Conservation (phyloP, 2,329 filamentous ascomycete species). For the Westerdykella sp. region DNA sequence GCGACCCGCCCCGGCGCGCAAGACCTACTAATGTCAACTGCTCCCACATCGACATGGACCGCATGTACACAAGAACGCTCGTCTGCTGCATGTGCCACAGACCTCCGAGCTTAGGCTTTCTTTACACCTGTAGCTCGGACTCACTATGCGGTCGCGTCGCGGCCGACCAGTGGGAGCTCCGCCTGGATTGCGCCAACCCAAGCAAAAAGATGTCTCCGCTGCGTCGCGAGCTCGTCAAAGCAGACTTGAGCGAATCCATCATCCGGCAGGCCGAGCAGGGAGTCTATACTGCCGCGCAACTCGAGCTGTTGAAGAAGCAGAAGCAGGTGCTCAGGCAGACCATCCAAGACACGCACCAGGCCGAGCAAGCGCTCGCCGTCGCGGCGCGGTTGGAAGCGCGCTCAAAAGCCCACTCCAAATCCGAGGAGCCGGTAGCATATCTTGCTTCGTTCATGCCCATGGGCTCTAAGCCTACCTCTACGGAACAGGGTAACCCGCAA, state of each 20-base stretch:
- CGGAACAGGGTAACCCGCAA: too few species aligned
- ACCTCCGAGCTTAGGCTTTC: slow-evolving; percentile 57
- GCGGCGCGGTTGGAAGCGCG: too few species aligned
- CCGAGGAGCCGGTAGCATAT: too few species aligned
- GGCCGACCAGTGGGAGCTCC: too few species aligned
- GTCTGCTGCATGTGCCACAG: slow-evolving; percentile 55
- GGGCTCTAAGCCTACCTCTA: too few species aligned
- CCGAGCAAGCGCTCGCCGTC: not conserved
- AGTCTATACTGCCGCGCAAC: slow-evolving; percentile 27
- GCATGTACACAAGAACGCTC: slow-evolving; percentile 50
- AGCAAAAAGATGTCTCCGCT: slow-evolving; percentile 13
- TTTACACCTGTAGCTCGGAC: slow-evolving; percentile 58
- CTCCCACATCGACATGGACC: slow-evolving; percentile 63
- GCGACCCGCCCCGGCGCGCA: slow-evolving; percentile 8
- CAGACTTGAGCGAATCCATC: slow-evolving; percentile 30
- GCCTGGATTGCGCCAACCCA: too few species aligned
- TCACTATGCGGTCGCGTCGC: too few species aligned
- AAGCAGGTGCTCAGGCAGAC: slow-evolving; percentile 27
- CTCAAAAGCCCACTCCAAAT: too few species aligned
- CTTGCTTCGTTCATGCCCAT: too few species aligned
- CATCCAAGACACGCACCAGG: slow-evolving; percentile 20
- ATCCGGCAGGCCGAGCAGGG: slow-evolving; percentile 30
- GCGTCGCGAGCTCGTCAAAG: slow-evolving; percentile 22
- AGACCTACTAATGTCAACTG: slow-evolving; percentile 39
- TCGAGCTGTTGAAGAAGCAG: slow-evolving; percentile 25